phyloP scores from a whole-genome alignment of 176 grass and related monocot species.

The Raddia distichophylla region DNA sequence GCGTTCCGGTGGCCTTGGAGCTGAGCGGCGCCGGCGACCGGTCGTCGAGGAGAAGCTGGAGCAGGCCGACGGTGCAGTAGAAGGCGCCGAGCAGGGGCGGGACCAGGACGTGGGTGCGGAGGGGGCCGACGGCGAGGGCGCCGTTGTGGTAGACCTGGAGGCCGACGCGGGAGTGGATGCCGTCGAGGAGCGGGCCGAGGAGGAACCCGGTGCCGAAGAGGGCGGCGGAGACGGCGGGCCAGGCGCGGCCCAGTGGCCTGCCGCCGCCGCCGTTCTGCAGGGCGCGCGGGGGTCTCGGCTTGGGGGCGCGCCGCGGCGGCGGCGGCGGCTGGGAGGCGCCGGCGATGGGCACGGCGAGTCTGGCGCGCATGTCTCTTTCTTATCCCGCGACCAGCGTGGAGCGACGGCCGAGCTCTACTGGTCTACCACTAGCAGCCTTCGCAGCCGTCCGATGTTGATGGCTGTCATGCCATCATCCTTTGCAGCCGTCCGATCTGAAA shows the following conservation, averaged over 20 bases:
- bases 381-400: slow-evolving; percentile 15
- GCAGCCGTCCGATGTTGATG: not conserved
- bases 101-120: slow-evolving; percentile 78
- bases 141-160: slow-evolving; percentile 66
- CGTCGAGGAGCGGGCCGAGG: slow-evolving; percentile 80
- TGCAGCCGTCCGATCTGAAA: not conserved
- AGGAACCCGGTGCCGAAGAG: slow-evolving; percentile 77
- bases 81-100: slow-evolving; percentile 83
- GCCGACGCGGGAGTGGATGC: slow-evolving; percentile 83
- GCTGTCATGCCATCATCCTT: not conserved
- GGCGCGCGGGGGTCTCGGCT: not conserved
- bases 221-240: slow-evolving; percentile 59
- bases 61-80: slow-evolving; percentile 70
- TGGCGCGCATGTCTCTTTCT: slow-evolving; percentile 44
- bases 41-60: slow-evolving; percentile 72
- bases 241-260: slow-evolving; percentile 39
- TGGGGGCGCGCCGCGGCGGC: not conserved
- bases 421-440: not conserved
- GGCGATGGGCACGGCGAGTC: slow-evolving; percentile 34
- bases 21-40: slow-evolving; percentile 19
- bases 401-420: not conserved
- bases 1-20: slow-evolving; percentile 56
- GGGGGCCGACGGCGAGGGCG: slow-evolving; percentile 71
- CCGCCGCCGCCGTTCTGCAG: slow-evolving; percentile 29
- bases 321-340: slow-evolving; percentile 19